phyloP scores from a whole-genome alignment of 2,329 filamentous ascomycete genomes.

The Tricladium varicosporioides region DNA sequence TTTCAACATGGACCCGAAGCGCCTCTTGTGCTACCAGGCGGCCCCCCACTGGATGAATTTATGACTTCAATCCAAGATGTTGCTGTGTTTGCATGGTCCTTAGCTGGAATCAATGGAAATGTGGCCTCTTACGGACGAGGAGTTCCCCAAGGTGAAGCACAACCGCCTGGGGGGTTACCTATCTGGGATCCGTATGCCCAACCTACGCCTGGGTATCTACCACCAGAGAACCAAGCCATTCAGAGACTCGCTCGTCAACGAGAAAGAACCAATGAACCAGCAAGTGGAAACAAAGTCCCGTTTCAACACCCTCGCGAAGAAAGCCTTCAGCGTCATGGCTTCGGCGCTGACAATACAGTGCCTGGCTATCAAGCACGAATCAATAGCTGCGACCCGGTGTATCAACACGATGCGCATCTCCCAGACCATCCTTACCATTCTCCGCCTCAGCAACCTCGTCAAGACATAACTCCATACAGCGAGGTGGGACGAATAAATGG shows the following conservation, averaged over 20 bases:
- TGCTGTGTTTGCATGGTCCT: conserved; percentile 83
- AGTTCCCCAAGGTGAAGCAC: conserved; percentile 59
- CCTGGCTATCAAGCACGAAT: no score
- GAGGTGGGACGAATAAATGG: no score
- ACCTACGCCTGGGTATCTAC: conserved; percentile 32
- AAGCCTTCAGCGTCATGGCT: not conserved
- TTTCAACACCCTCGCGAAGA: conserved; percentile 19
- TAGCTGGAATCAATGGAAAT: conserved; percentile 77
- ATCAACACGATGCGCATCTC: no score
- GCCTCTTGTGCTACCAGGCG: conserved; percentile 44
- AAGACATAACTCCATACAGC: no score
- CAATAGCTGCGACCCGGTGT: no score
- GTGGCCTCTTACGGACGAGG: conserved; percentile 64
- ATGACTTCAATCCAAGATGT: conserved; percentile 82
- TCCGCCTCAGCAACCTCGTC: no score
- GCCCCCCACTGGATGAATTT: conserved; percentile 60
- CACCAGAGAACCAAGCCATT: conserved; percentile 38
- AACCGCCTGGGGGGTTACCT: conserved; percentile 58
- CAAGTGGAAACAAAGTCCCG: conserved; percentile 10
- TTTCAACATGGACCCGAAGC: conserved; percentile 41
- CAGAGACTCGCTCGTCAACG: conserved; percentile 19
- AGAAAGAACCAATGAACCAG: conserved; percentile 15
- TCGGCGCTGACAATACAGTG: not conserved
- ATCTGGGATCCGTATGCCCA: conserved; percentile 52
- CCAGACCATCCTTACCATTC: no score